Base-by-base conservation (phyloP, 805 yeast species). In the Candida nitratophila region DNA sequence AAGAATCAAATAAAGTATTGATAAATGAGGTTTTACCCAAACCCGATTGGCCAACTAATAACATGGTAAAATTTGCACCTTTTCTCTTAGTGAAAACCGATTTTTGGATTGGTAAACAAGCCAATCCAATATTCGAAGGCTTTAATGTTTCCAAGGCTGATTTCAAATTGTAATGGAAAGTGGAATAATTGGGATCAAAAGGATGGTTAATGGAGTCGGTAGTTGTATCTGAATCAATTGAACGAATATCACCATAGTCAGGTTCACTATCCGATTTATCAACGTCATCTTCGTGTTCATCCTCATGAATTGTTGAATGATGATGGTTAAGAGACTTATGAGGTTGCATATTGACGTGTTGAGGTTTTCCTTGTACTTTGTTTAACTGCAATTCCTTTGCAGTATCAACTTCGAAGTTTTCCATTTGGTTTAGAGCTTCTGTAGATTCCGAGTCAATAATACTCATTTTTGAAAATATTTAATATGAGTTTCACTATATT, bases 31-130 rank as follows among this genome's bases (percentile, higher is more conserved):
- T 77, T 59, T 86, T 87, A 39, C 95, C 96, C 42, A 86, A 71
- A 3, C 96, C 96, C 41, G 84, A 71, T 62, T 84, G 89, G 27
- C 97, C 96, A 40, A 84, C 89, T 32, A 88, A 79, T 85, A 89
- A 79, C 45, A 90, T 56, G 39, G 95, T 87, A 64, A 86, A 84
- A 22, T 80, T 70, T 19, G 86, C 79, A 16, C 96, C 96, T 45
- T 71, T 70, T 48, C 70, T 75, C 40, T 74, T 54, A 11, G 61
- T 60, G 24, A 57, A 54, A 16, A 54, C 43, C 34, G 57, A 50
- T 44, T 57, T 60, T 44, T 60, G 56, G 37, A 59, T 50, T 17
- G 64, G 64, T 39, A 61, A 51, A 42, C 62, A 58, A 6, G 53
- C 47, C 35, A 60, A 43, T 2, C 65, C 65, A 44, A 60, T 49